Evolutionary conservation across 257 asterid genomes (phyloP), one percentile per base, ranked within the genome.

Genomic region (Solanum medicagineum): DNA sequence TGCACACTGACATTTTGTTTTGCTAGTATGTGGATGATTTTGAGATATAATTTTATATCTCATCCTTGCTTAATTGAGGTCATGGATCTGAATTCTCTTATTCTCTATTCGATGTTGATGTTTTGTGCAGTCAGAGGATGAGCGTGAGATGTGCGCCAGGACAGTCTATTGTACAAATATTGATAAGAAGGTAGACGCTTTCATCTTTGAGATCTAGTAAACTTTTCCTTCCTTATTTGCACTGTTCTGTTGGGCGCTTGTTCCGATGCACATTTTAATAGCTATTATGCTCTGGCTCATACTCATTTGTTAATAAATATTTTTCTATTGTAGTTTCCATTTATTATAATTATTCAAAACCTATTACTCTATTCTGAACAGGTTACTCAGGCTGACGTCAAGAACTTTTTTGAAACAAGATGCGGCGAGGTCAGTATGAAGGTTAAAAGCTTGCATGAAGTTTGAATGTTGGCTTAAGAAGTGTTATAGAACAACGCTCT

Each of bases 81-180:
- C 79, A 40, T 40, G 15, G 79, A 69, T 17, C 53, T 17, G 40
- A 69, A 36, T 69, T 7, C 26, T 69, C 26, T 69, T 17, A 24
- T 53, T 53, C 83, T 53, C 83, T 26, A 53, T 79, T 53, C 9
- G 7, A 51, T 79, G 83, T 66, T 69, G 80, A 65, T 81, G 54
- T 84, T 49, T 85, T 62, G 54, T 81, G 62, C 60, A 95, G 99
- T 95, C 99, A 0, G 98, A 95, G 91, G 97, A 94, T 91, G 99
- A 95, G 85, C 98, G 98, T 17, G 97, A 95, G 90, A 95, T 95
- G 99, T 95, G 99, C 68, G 98, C 97, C 66, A 90, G 97, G 96
- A 95, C 99, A 79, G 99, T 95, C 51, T 95, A 95, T 89, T 95
- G 99, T 90, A 95, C 99, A 85, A 94, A 95, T 87, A 95, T 95